A percentile compares a stretch with the other conserved stretches of the same genome.
phyloP scores from a whole-genome alignment of 2,329 filamentous ascomycete species.

The Albifimbria verrucaria region DNA sequence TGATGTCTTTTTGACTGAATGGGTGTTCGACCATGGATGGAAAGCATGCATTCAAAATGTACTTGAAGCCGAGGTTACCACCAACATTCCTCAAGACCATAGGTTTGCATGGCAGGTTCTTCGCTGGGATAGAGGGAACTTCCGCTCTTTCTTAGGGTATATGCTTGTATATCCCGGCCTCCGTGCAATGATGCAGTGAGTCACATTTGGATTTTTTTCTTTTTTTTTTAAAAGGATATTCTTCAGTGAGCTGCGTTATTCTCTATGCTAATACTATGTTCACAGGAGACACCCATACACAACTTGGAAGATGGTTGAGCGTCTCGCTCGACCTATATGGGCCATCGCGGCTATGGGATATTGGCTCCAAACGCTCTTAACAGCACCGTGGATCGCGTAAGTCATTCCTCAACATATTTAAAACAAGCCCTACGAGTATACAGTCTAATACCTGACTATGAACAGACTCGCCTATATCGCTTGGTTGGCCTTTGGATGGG shows the following conservation, averaged over 20 bases:
- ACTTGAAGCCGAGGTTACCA: neutral
- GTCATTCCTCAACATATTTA: neutral
- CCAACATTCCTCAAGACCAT: neutral
- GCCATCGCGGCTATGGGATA: neutral
- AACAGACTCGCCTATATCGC: neutral
- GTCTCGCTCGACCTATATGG: neutral
- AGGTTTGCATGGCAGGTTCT: neutral
- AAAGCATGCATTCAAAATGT: neutral
- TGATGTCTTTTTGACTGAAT: neutral
- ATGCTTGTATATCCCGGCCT: neutral
- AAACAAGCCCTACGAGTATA: too few relatives aligned
- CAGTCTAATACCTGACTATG: neutral
- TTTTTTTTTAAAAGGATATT: too few relatives aligned
- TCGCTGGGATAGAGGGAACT: neutral
- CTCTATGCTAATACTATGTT: neutral
- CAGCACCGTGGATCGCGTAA: neutral
- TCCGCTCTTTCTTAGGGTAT: neutral
- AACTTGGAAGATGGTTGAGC: neutral
- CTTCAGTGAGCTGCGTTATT: neutral
- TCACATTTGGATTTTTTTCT: neutral
- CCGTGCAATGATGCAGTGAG: neutral
- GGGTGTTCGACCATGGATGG: neutral
- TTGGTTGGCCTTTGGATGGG: neutral
- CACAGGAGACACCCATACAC: neutral
- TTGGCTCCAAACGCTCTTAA: neutral